A percentile compares a stretch with the other conserved stretches of the same genome.
These are phyloP conservation scores for Spizellomyces sp. DNA, from an alignment of 192 early-diverging fungal species.

Conservation along the genomic window DNA sequence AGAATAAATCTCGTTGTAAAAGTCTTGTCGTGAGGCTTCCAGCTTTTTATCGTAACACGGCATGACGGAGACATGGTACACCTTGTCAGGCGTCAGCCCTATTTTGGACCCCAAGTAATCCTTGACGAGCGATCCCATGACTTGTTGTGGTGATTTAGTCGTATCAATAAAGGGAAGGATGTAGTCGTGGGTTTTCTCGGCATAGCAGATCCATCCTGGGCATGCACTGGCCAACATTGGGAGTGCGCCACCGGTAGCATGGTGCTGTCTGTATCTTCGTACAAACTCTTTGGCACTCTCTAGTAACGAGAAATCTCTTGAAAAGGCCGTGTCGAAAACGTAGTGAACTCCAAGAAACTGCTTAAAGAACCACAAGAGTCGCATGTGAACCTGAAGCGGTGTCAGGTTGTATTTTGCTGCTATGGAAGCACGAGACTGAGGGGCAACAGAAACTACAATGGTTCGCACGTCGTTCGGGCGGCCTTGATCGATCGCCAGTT, in stretches of 20 bases:
- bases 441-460: conserved; percentile 86
- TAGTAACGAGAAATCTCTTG: conserved; percentile 83
- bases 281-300: conserved; percentile 91
- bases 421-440: conserved; percentile 88
- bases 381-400: conserved; percentile 66
- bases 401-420: conserved; percentile 81
- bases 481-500: conserved; percentile 35
- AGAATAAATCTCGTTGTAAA: conserved; percentile 77
- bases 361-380: conserved; percentile 77
- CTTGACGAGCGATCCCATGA: conserved; percentile 94
- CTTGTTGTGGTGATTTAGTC: conserved; percentile 96
- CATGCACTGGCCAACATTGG: conserved; percentile 60
- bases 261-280: conserved; percentile 56
- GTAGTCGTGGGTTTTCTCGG: conserved; percentile 95
- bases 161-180: conserved; percentile 86
- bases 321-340: conserved; percentile 88
- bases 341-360: conserved; percentile 73
- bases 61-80: conserved; percentile 96
- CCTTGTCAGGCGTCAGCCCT: conserved; percentile 63
- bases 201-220: conserved; percentile 97
- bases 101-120: conserved; percentile 72
- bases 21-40: conserved; percentile 92
- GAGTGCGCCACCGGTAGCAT: conserved; percentile 30
- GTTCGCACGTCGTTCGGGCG: conserved; percentile 35
- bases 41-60: conserved; percentile 99